phyloP scores from a whole-genome alignment of 2,329 filamentous ascomycete genomes.

The Curvularia lunata region DNA sequence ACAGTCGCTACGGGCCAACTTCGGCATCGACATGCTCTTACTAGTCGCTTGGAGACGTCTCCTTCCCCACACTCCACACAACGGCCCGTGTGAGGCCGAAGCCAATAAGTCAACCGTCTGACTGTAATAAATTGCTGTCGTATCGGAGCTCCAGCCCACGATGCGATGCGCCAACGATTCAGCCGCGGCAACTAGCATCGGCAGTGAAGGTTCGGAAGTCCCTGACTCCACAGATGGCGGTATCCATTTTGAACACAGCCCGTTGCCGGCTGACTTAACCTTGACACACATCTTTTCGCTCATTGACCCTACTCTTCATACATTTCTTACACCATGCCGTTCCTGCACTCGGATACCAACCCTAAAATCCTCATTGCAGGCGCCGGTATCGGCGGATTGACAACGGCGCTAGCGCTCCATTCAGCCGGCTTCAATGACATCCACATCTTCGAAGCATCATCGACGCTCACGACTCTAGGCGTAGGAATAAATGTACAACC shows the following conservation, averaged over 20 bases:
- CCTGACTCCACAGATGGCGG: neutral
- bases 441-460: conserved; percentile 53
- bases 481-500: conserved; percentile 58
- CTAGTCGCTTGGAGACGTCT: neutral
- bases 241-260: neutral
- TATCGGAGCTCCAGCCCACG: neutral
- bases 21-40: neutral
- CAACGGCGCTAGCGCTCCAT: conserved; percentile 72
- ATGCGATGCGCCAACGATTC: neutral
- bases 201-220: conserved; percentile 5
- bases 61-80: conserved; percentile 4
- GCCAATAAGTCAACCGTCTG: neutral
- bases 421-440: conserved; percentile 66
- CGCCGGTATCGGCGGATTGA: conserved; percentile 76
- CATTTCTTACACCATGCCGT: conserved; percentile 11
- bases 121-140: neutral
- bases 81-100: neutral
- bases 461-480: conserved; percentile 52
- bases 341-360: conserved; percentile 30
- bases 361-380: conserved; percentile 39
- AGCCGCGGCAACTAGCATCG: conserved; percentile 16
- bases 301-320: neutral
- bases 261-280: neutral
- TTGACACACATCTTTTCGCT: neutral
- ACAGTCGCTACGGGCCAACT: neutral